Base-by-base conservation (phyloP, 345 rosid species). In the Eutrema yunnanense region DNA sequence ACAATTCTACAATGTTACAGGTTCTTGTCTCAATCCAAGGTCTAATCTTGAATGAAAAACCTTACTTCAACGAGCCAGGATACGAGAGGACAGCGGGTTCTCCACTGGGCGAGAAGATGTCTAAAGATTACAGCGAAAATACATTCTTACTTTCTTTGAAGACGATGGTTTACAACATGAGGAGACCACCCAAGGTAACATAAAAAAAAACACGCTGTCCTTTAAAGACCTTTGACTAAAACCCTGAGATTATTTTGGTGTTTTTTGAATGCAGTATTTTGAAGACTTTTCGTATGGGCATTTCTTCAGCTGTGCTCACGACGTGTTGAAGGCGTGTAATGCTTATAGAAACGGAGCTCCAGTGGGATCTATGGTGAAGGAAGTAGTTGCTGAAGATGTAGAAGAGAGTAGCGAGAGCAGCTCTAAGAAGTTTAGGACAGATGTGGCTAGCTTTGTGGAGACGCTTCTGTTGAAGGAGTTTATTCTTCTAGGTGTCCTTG, bases 21-120 rank as follows among this genome's bases (percentile, higher is more conserved):
- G 97, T 94, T 80, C 84, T 94, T 65, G 95, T 94, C 11, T 94
- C 98, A 16, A 91, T 94, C 71, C 98, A 94, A 79, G 97, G 90
- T 46, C 82, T 94, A 77, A 89, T 94, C 67, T 83, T 94, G 82
- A 91, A 94, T 73, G 81, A 84, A 56, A 81, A 87, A 57, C 98
- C 98, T 44, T 94, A 76, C 79, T 91, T 84, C 73, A 94, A 94
- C 77, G 98, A 91, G 84, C 98, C 98, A 40, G 96, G 96, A 13
- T 85, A 44, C 65, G 96, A 69, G 71, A 46, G 19, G 12, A 4
- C 30, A 19, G 78, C 74, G 16, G 90, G 95, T 61, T 60, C 90
- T n/a, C 40, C 27, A 16, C 0, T 11, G 0, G 93, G 96, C 26
- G 88, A 88, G 6, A 3, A 32, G 34, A 32, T 1, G 6, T 32